Conservation (phyloP, 129 eudicot genomes). For the Centella asiatica region DNA sequence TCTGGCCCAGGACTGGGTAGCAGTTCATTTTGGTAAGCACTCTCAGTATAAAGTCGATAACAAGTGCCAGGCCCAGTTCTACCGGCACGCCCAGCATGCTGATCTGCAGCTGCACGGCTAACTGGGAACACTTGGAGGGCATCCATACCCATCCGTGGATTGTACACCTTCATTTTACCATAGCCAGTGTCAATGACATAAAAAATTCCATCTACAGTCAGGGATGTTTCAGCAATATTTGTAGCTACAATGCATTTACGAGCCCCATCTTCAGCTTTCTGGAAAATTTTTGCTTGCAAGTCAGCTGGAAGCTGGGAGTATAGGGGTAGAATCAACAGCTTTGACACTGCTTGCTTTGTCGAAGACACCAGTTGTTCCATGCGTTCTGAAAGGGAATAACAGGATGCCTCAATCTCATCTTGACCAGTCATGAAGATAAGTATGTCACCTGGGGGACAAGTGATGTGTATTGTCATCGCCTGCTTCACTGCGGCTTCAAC, state of each 20-base stretch:
- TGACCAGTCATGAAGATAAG: constrained; percentile 72
- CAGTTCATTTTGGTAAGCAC: constrained; percentile 51
- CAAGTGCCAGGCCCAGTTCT: constrained; percentile 62
- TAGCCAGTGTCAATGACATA: constrained; percentile 61
- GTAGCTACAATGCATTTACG: constrained; percentile 71
- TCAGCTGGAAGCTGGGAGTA: constrained; percentile 71
- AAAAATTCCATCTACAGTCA: constrained; percentile 67
- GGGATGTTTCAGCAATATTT: constrained; percentile 61
- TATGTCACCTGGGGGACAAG: constrained; percentile 62
- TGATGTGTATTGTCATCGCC: constrained; percentile 70
- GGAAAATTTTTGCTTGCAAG: constrained; percentile 55
- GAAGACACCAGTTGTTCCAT: constrained; percentile 56
- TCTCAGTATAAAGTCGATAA: constrained; percentile 56
- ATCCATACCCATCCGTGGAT: constrained; percentile 63
- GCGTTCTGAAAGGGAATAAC: constrained; percentile 52
- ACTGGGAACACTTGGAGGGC: constrained; percentile 58
- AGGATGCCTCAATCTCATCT: constrained; percentile 59
- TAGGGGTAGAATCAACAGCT: constrained; percentile 54
- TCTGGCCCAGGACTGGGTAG: constrained; percentile 60
- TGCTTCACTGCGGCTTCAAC: constrained; percentile 71
- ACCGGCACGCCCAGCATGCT: constrained; percentile 65
- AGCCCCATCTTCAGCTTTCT: constrained; percentile 58
- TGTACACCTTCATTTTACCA: constrained; percentile 61
- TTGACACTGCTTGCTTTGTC: constrained; percentile 45
- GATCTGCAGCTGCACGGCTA: constrained; percentile 66